Evolutionary conservation across 2,329 filamentous ascomycete species (phyloP).

Genomic region (Cordyceps cicadae): DNA sequence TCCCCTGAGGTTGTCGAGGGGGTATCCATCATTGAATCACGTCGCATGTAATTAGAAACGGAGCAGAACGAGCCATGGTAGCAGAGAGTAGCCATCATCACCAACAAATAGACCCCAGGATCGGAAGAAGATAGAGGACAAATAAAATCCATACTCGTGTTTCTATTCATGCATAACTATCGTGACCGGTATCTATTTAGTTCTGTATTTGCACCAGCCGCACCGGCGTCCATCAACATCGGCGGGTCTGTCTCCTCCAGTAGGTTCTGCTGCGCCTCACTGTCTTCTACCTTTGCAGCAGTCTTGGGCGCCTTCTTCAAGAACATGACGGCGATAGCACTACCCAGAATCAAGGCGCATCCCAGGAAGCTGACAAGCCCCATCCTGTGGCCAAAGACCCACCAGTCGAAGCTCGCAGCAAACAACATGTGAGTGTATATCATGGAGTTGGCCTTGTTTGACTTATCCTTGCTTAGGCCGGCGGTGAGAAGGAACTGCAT

Average conservation of each 20-base stretch:
- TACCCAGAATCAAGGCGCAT: conserved; percentile 44
- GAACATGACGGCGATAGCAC: conserved; percentile 42
- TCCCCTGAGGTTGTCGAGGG: too few relatives aligned
- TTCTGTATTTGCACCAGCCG: conserved; percentile 20
- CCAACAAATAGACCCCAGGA: too few relatives aligned
- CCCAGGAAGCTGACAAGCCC: conserved; percentile 40
- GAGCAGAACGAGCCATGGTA: too few relatives aligned
- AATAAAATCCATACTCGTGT: not conserved
- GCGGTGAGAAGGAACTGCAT: conserved; percentile 82
- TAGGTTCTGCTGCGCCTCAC: conserved; percentile 26
- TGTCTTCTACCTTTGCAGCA: conserved; percentile 21
- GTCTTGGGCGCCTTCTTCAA: conserved; percentile 29
- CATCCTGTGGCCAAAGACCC: conserved; percentile 45
- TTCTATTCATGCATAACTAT: not conserved
- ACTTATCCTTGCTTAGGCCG: conserved; percentile 64
- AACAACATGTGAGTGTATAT: conserved; percentile 52
- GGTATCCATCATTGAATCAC: too few relatives aligned
- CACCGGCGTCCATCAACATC: conserved; percentile 28
- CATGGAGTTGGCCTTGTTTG: conserved; percentile 50
- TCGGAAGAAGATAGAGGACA: not conserved
- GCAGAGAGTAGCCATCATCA: too few relatives aligned
- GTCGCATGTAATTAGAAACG: too few relatives aligned
- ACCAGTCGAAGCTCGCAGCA: conserved; percentile 43
- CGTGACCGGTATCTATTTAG: conserved; percentile 11
- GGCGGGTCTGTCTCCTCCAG: conserved; percentile 25